These are phyloP conservation scores for Anaeromyces robustus DNA, from an alignment of 192 early-diverging fungal species.

Conservation along the genomic window DNA sequence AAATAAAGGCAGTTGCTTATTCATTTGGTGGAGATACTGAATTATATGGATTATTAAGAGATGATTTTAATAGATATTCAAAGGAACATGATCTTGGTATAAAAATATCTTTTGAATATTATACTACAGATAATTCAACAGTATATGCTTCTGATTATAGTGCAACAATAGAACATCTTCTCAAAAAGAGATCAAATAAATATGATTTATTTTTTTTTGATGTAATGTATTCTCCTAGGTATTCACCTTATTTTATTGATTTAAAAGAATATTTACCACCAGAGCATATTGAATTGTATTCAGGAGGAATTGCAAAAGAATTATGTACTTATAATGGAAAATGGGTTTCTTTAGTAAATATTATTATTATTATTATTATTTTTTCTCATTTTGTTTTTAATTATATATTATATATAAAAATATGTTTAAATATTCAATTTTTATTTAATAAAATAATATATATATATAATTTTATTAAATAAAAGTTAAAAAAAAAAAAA, in stretches of 20 bases:
- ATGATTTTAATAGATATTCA: too few relatives aligned
- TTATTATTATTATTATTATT: too few relatives aligned
- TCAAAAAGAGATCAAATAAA: not conserved
- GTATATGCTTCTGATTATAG: not conserved
- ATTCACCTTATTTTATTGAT: not conserved
- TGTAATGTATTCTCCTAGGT: not conserved
- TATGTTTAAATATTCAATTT: too few relatives aligned
- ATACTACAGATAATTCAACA: not conserved
- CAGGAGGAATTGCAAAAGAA: not conserved
- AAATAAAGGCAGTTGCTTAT: too few relatives aligned
- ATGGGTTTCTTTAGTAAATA: not conserved
- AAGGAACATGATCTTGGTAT: too few relatives aligned
- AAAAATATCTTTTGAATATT: not conserved
- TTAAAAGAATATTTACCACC: not conserved
- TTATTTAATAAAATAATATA: too few relatives aligned
- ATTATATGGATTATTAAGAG: too few relatives aligned
- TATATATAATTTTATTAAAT: too few relatives aligned
- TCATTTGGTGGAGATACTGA: too few relatives aligned
- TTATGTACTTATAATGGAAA: not conserved
- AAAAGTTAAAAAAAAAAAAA: too few relatives aligned
- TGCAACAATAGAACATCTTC: not conserved
- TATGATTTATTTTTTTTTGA: not conserved
- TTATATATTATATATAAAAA: too few relatives aligned
- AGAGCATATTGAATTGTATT: not conserved
- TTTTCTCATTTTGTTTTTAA: too few relatives aligned